Evolutionary conservation across 345 rosid genomes (phyloP).

Genomic region (Eucalyptus microcorys): DNA sequence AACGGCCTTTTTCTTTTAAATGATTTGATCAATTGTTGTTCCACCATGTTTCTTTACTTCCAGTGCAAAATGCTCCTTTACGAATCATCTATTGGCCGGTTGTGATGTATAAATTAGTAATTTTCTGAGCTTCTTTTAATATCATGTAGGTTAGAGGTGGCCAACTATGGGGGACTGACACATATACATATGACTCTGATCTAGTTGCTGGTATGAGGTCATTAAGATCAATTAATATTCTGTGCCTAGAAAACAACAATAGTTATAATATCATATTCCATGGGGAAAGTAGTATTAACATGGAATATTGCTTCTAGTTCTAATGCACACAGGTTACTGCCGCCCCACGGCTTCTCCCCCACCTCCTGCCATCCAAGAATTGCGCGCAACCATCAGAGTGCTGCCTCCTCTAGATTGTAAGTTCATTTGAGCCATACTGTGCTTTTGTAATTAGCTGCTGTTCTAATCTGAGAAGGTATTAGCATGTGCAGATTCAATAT

Average conservation of each 20-base stretch:
- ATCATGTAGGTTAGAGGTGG: constrained; percentile 79
- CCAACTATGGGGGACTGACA: constrained; percentile 98
- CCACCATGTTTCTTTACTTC: neutral
- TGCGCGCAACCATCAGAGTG: constrained; percentile 72
- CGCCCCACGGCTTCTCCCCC: constrained; percentile 97
- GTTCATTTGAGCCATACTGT: constrained; percentile 1
- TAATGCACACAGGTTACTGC: constrained; percentile 98
- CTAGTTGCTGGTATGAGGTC: constrained; percentile 82
- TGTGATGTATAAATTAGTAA: neutral
- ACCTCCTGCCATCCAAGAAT: constrained; percentile 90
- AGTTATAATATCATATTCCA: neutral
- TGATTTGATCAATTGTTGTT: neutral
- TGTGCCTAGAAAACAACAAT: neutral
- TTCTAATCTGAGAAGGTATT: neutral
- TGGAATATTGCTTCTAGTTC: constrained; percentile 46
- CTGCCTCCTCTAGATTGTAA: constrained; percentile 90
- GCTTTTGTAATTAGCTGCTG: neutral
- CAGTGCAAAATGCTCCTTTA: neutral
- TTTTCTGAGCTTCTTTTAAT: neutral
- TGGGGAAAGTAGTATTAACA: neutral
- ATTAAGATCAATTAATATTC: neutral
- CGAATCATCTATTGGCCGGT: neutral
- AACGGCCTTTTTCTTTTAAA: neutral
- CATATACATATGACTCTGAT: constrained; percentile 95
- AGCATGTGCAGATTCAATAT: neutral